These are phyloP conservation scores for Strigomonas galati DNA, from an alignment of 208 protist genomes.

Conservation along the genomic window DNA sequence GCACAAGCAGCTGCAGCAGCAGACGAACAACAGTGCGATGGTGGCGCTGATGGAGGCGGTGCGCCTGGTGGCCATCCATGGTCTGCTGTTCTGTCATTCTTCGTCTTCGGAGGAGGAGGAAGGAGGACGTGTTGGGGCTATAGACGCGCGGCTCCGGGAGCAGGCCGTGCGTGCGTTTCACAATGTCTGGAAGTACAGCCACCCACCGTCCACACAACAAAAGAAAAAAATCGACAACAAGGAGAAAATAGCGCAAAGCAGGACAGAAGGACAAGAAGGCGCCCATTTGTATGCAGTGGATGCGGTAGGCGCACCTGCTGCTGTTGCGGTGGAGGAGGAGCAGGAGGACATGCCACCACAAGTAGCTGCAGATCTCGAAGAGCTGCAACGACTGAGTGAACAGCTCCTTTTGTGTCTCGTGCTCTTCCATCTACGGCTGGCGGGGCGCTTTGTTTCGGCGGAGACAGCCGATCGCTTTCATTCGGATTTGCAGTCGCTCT, in stretches of 20 bases:
- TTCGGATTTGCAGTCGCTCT: background rate
- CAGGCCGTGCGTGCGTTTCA: no score
- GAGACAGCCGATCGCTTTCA: background rate
- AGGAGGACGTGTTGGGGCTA: no score
- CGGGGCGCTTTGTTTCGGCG: slow-evolving; percentile 40
- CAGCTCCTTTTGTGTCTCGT: slow-evolving; percentile 47
- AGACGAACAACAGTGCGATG: background rate
- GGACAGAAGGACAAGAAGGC: no score
- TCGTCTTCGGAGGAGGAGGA: no score
- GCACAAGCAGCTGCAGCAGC: background rate
- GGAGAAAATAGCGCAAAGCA: no score
- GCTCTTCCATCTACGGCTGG: slow-evolving; percentile 65
- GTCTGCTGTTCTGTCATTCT: background rate
- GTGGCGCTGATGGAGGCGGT: background rate
- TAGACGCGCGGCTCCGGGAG: no score
- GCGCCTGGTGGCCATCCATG: background rate
- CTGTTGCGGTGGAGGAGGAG: background rate
- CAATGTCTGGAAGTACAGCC: no score
- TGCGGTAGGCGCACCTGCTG: background rate
- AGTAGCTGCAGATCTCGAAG: slow-evolving; percentile 13
- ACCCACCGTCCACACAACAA: no score
- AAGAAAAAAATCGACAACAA: no score
- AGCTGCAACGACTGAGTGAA: slow-evolving; percentile 41
- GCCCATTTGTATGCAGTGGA: no score
- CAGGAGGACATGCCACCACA: background rate